Base-by-base conservation (phyloP, 2,329 filamentous ascomycete species). In the Aureobasidium sp. region DNA sequence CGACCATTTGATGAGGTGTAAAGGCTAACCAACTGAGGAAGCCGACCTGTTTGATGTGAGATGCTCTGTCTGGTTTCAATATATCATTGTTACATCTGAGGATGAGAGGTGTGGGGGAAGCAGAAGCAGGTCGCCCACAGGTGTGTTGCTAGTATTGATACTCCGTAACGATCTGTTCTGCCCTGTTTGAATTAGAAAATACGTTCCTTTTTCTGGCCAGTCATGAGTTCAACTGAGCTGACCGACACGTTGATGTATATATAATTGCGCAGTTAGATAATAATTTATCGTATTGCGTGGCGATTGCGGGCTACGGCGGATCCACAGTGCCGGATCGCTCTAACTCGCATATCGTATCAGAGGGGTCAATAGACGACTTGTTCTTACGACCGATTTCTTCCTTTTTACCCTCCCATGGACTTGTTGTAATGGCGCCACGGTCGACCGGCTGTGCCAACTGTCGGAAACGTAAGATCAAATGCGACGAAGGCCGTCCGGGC, bases 371-470 rank as follows among this genome's bases (percentile, higher is more conserved):
- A 36, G 3, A 55, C 14, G 29, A 29, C n/a, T 25, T 11, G 12
- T 34, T 12, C 20, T 22, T 41, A 2, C 39, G 29, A 11, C 25
- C 5, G 2, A 22, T 44, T 11, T 9, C 20, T 27, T 15, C 27
- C 15, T 14, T 45, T 5, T 15, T 27, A 1, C 34, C 25, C 14
- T 45, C n/a, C 7, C 17, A 57, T 57, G 53, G 53, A 45, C 53
- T 44, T 45, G 17, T 36, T 57, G 29, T 45, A 25, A 72, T 72
- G 70, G 70, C 70, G 8, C 62, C 65, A 42, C 68, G 68, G 49
- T 72, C 70, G 22, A 64, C 69, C 11, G 71, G 70, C 53, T 73
- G 71, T 63, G 66, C 60, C 11, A 70, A 65, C 20, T 73, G 71
- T 53, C 65, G 71, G 37, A 69, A 69, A 60, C 65, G 71, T 22